These are phyloP conservation scores for Phytophthora pseudosyringae DNA, from an alignment of 352 stramenopile genomes.

Conservation along the genomic window DNA sequence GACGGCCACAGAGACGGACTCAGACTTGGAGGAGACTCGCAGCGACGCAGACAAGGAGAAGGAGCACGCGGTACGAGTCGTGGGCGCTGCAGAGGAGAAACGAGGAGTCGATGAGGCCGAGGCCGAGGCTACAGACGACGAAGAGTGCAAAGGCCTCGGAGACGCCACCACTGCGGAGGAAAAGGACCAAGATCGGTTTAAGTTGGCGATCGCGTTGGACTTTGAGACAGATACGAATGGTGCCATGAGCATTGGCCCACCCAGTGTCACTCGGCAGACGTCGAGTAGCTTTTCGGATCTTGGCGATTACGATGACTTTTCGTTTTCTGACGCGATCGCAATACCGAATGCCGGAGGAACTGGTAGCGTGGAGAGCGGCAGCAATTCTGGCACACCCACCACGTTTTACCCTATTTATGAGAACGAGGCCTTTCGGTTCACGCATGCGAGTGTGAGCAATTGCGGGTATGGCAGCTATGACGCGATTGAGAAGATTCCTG, in stretches of 20 bases:
- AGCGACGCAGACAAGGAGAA: slow-evolving; percentile 37
- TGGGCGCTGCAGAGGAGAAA: slow-evolving; percentile 27
- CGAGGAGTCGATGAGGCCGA: slow-evolving; percentile 7
- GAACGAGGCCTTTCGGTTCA: slow-evolving; percentile 71
- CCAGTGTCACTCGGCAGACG: slow-evolving; percentile 73
- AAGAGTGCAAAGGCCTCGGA: slow-evolving; percentile 38
- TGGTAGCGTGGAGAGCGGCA: slow-evolving; percentile 39
- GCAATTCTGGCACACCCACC: slow-evolving; percentile 45
- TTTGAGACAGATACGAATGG: slow-evolving; percentile 67
- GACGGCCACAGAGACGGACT: slow-evolving; percentile 42
- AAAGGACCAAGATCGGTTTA: slow-evolving; percentile 49
- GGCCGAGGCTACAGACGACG: slow-evolving; percentile 22
- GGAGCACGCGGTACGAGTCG: slow-evolving; percentile 1
- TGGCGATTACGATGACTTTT: slow-evolving; percentile 86
- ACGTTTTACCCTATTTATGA: slow-evolving; percentile 87
- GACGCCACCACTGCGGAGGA: slow-evolving; percentile 17
- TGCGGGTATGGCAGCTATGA: slow-evolving; percentile 55
- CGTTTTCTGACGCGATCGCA: slow-evolving; percentile 64
- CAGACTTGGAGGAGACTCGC: slow-evolving; percentile 30
- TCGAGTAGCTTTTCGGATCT: slow-evolving; percentile 90
- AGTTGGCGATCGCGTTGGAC: slow-evolving; percentile 66
- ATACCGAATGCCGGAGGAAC: slow-evolving; percentile 40
- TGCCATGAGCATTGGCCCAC: slow-evolving; percentile 37
- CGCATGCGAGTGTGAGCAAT: slow-evolving; percentile 57
- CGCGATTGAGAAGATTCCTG: slow-evolving; percentile 39